Conservation (phyloP, 176 grass and related monocot species). For the Hyparrhenia diplandra region DNA sequence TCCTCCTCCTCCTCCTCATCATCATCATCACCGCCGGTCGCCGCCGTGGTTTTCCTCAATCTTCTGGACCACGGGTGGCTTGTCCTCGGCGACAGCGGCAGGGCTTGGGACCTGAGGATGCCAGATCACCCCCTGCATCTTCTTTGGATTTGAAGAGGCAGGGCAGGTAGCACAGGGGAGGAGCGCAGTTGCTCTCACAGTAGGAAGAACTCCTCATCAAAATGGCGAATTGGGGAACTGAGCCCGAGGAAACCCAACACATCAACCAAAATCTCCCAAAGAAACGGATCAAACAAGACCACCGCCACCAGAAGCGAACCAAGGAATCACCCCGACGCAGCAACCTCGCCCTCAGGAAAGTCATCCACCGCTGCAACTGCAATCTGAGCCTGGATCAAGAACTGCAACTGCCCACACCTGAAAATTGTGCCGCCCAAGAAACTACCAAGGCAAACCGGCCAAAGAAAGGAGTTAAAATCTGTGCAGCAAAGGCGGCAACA, state of each 20-base stretch:
- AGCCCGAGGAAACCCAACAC: constrained; percentile 22
- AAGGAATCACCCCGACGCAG: background rate
- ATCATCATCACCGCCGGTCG: too few species aligned
- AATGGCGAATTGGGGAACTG: constrained; percentile 37
- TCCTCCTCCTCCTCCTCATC: too few species aligned
- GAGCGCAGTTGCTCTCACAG: constrained; percentile 45
- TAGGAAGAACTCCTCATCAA: constrained; percentile 50
- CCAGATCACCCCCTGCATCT: background rate
- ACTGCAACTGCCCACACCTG: background rate
- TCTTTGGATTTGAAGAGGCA: constrained; percentile 33
- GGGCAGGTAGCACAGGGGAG: constrained; percentile 26
- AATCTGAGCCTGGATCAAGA: constrained; percentile 13
- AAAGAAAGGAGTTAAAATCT: constrained; percentile 23
- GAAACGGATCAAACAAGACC: constrained; percentile 1
- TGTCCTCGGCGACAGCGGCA: too few species aligned
- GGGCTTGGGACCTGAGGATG: too few species aligned
- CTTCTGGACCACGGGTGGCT: too few species aligned
- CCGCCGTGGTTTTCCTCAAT: too few species aligned
- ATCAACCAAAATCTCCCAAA: constrained; percentile 16
- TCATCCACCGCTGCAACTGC: background rate
- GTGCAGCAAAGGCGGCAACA: background rate
- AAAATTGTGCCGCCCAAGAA: background rate
- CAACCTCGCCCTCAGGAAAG: background rate
- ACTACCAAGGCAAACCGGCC: background rate
- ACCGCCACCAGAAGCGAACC: background rate